phyloP scores from a whole-genome alignment of 352 stramenopile species.

The Globisporangium radiosum region DNA sequence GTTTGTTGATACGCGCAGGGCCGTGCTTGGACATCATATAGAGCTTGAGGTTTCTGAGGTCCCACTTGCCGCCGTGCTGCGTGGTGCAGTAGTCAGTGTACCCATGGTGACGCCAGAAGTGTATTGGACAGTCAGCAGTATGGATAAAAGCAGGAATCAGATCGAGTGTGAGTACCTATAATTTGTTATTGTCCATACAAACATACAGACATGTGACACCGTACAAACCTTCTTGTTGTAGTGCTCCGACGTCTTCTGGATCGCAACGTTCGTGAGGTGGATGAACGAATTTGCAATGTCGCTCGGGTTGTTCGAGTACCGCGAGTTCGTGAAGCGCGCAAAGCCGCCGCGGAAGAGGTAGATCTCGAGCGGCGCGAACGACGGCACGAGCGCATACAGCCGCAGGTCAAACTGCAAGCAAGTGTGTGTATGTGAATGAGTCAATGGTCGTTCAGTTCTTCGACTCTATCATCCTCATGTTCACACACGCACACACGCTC shows the following conservation, averaged over 20 bases:
- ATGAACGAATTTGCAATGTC: constrained; percentile 91
- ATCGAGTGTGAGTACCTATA: too few relatives aligned
- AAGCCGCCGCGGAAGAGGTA: constrained; percentile 91
- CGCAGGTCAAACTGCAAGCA: constrained; percentile 83
- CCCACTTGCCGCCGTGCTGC: constrained; percentile 89
- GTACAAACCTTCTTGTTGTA: constrained; percentile 82
- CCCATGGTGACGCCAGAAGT: neutral
- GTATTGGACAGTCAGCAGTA: neutral
- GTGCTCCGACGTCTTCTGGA: constrained; percentile 92
- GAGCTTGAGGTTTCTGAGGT: constrained; percentile 88
- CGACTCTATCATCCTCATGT: too few relatives aligned
- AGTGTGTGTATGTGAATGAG: too few relatives aligned
- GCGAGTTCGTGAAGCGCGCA: constrained; percentile 86
- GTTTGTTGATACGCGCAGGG: constrained; percentile 63
- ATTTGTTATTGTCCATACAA: neutral
- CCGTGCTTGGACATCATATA: constrained; percentile 89
- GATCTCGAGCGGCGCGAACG: constrained; percentile 88
- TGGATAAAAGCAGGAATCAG: too few relatives aligned
- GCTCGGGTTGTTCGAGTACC: constrained; percentile 86
- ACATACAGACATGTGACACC: neutral
- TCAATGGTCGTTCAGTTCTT: too few relatives aligned
- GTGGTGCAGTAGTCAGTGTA: neutral
- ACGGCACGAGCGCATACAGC: constrained; percentile 91
- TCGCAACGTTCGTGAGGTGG: constrained; percentile 93
- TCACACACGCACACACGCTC: neutral